Percentiles rank a stretch among this genome's conserved stretches.
phyloP scores from a whole-genome alignment of 768 basidiomycete genomes.

The Myochromella boudieri region DNA sequence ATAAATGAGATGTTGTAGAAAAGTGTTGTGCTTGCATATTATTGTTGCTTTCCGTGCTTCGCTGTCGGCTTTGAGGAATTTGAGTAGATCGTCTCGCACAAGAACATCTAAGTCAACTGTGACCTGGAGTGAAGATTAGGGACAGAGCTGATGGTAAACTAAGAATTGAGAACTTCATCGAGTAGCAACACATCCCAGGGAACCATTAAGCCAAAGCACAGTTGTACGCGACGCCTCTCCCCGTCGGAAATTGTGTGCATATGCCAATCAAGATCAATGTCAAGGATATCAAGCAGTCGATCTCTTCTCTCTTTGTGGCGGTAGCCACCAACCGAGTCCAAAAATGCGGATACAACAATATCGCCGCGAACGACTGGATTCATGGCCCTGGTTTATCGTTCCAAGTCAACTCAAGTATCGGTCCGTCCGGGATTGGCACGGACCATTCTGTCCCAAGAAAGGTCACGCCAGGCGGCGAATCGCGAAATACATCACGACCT shows the following conservation, averaged over 20 bases:
- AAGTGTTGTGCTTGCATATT: constrained; percentile 56
- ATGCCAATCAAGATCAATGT: constrained; percentile 94
- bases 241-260: constrained; percentile 97
- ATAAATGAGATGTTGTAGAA: constrained; percentile 4
- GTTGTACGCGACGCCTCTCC: constrained; percentile 87
- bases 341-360: constrained; percentile 87
- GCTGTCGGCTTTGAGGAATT: constrained; percentile 83
- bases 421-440: constrained; percentile 21
- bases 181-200: constrained; percentile 92
- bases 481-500: constrained; percentile 85
- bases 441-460: constrained; percentile 95
- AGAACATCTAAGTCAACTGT: constrained; percentile 97
- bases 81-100: constrained; percentile 88
- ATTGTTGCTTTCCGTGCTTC: constrained; percentile 81
- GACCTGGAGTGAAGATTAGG: constrained; percentile 48
- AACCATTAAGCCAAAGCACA: constrained; percentile 94
- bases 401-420: constrained; percentile 6
- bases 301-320: constrained; percentile 89
- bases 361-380: constrained; percentile 96
- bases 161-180: constrained; percentile 68
- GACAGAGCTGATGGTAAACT: constrained; percentile 2
- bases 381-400: constrained; percentile 87
- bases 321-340: constrained; percentile 98
- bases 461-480: constrained; percentile 78
- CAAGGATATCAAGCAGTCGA: constrained; percentile 82